A percentile compares a stretch with the other conserved stretches of the same genome.
Conservation (phyloP, 2,329 filamentous ascomycete species). For the Aschersonia sp. region DNA sequence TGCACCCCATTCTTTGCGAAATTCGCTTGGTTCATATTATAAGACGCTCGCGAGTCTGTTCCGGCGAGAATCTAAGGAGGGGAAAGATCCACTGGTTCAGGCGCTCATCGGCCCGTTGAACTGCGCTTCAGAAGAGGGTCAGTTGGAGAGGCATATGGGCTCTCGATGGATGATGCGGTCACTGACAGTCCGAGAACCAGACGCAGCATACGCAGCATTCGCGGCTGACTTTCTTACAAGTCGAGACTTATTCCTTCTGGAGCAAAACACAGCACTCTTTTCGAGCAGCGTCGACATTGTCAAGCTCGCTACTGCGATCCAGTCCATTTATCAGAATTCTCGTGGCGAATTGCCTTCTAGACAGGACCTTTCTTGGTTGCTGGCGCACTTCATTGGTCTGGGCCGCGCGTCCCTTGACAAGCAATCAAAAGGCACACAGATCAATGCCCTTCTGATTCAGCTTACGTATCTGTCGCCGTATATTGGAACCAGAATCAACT, state of each 20-base stretch:
- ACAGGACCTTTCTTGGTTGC: slow-evolving; percentile 42
- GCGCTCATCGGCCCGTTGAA: slow-evolving; percentile 17
- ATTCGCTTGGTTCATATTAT: slow-evolving; percentile 22
- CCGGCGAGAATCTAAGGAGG: slow-evolving; percentile 8
- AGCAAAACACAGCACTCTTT: slow-evolving; percentile 22
- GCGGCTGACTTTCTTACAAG: slow-evolving; percentile 23
- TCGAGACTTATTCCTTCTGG: slow-evolving; percentile 23
- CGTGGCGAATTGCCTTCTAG: slow-evolving; percentile 13
- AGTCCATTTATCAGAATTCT: slow-evolving; percentile 16
- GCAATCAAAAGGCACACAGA: slow-evolving; percentile 23
- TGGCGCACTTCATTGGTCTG: slow-evolving; percentile 52
- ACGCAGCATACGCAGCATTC: slow-evolving; percentile 19
- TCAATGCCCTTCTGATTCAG: slow-evolving; percentile 39
- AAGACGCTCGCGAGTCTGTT: slow-evolving; percentile 22
- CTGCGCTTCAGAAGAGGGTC: slow-evolving; percentile 7
- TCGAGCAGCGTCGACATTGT: slow-evolving; percentile 22
- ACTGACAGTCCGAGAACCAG: neutral
- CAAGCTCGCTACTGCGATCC: slow-evolving; percentile 26
- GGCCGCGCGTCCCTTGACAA: slow-evolving; percentile 23
- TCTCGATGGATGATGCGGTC: neutral
- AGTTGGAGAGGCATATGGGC: neutral
- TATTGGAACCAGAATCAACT: slow-evolving; percentile 22
- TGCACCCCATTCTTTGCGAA: slow-evolving; percentile 10
- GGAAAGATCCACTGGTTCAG: slow-evolving; percentile 10
- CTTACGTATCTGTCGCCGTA: slow-evolving; percentile 35